Conservation (phyloP, 1,139 yeast species). For the Hyphopichia pseudoburtonii region DNA sequence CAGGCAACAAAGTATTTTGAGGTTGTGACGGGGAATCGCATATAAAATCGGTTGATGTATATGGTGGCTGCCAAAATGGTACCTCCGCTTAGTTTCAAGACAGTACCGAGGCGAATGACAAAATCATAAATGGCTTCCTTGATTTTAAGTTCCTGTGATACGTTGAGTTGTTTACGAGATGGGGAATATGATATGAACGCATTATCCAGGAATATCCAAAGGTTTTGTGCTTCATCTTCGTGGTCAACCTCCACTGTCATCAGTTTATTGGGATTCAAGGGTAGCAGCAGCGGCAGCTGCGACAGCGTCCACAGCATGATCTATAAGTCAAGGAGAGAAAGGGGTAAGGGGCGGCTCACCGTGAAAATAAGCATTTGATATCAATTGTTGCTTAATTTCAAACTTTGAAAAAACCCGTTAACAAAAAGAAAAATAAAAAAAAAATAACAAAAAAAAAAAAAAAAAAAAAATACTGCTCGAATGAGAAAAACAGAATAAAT, state of each 20-base stretch:
- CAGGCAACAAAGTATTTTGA: slow-evolving; percentile 49
- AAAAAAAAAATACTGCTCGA: too few relatives aligned
- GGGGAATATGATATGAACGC: slow-evolving; percentile 32
- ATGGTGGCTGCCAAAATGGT: slow-evolving; percentile 47
- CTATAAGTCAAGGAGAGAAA: too few relatives aligned
- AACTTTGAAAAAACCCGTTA: too few relatives aligned
- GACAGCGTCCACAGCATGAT: too few relatives aligned
- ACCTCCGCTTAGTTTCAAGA: slow-evolving; percentile 41
- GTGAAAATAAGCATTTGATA: too few relatives aligned
- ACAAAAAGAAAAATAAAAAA: too few relatives aligned
- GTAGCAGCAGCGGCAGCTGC: too few relatives aligned
- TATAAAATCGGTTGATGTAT: slow-evolving; percentile 41
- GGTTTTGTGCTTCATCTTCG: slow-evolving; percentile 13
- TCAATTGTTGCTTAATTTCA: too few relatives aligned
- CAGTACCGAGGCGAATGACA: slow-evolving; percentile 36
- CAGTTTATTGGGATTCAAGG: too few relatives aligned
- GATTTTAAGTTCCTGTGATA: slow-evolving; percentile 36
- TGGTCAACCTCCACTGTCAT: neutral
- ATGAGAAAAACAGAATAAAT: too few relatives aligned
- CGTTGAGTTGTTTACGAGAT: slow-evolving; percentile 25
- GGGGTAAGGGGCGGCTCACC: too few relatives aligned
- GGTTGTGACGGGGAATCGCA: slow-evolving; percentile 44
- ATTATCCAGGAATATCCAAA: slow-evolving; percentile 38
- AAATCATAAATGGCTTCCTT: slow-evolving; percentile 44
- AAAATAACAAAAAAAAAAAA: too few relatives aligned